Evolutionary conservation across 305 asterid species (phyloP), one percentile per base, ranked within the genome.

Genomic region (Fraxinus sp.): DNA sequence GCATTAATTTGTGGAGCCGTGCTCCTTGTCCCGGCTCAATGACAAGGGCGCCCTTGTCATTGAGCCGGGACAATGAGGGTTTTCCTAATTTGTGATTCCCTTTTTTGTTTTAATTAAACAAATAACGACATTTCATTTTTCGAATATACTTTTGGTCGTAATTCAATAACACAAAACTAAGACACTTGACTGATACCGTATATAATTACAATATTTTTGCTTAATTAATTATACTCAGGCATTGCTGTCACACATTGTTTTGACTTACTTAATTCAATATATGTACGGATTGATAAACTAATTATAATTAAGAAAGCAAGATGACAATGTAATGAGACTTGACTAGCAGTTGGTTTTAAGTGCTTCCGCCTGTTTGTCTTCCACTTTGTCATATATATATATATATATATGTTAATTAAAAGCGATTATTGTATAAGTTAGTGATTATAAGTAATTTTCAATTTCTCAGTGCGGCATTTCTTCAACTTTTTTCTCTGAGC

Each of bases 301-400:
- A 52, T 75, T 30, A 35, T 2, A 76, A 5, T 8, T 37, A 39
- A 72, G 7, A 32, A 32, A 62, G 52, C 36, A 82, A 77, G 59
- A 28, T 28, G 32, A 28, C 32, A 28, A 28, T 2, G 32, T 28
- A 28, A 68, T 80, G 86, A 75, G 33, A 68, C 66, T 62, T 70
- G 75, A 46, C 32, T 72, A 9, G 30, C 72, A 75, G 20, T 68
- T 77, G 13, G 75, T 28, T 30, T 70, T 30, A 30, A 86, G 89
- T 89, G 91, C 77, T 80, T 85, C 79, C 70, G 87, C 81, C 68
- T 75, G 90, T 86, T 88, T 87, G 91, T 83, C 92, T 84, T 87
- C 91, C 89, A 87, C 91, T 88, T 86, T 87, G 84, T 83, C 91
- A n/a, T n/a, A n/a, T n/a, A n/a, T n/a, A n/a, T n/a, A 28, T 28